These are phyloP conservation scores for Eimeria maxima DNA, from an alignment of 169 alveolate species.

Conservation along the genomic window DNA sequence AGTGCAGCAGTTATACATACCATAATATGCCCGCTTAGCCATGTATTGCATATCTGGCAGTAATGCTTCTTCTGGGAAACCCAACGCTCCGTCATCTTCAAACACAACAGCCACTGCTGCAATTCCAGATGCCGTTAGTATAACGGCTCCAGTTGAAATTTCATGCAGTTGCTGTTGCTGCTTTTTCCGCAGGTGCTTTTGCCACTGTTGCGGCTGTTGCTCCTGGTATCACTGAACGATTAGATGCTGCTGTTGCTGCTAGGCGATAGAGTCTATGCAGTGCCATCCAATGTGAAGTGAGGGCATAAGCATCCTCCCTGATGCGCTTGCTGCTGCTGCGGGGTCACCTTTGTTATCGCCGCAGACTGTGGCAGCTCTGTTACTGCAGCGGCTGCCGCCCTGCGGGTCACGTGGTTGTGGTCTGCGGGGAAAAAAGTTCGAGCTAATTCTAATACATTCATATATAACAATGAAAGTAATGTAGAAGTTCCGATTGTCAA, in stretches of 20 bases:
- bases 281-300: background rate
- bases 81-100: slow-evolving; percentile 83
- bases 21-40: slow-evolving; percentile 81
- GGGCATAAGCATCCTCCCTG: background rate
- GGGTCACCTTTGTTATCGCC: background rate
- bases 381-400: slow-evolving; percentile 4
- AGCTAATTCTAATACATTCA: background rate
- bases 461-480: background rate
- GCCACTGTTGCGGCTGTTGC: slow-evolving; percentile 29
- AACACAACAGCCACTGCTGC: background rate
- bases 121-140: background rate
- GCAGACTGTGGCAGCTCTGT: background rate
- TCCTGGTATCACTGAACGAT: background rate
- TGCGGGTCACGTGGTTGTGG: background rate
- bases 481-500: background rate
- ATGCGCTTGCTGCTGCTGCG: background rate
- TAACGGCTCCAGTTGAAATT: background rate
- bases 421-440: background rate
- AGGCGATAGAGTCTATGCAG: too few relatives aligned
- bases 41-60: slow-evolving; percentile 82
- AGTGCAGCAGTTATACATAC: slow-evolving; percentile 17
- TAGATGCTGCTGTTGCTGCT: background rate
- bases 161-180: background rate
- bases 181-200: background rate
- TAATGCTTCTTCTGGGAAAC: slow-evolving; percentile 79